Conservation (phyloP, 169 alveolate genomes). For the Eimeria praecox region DNA sequence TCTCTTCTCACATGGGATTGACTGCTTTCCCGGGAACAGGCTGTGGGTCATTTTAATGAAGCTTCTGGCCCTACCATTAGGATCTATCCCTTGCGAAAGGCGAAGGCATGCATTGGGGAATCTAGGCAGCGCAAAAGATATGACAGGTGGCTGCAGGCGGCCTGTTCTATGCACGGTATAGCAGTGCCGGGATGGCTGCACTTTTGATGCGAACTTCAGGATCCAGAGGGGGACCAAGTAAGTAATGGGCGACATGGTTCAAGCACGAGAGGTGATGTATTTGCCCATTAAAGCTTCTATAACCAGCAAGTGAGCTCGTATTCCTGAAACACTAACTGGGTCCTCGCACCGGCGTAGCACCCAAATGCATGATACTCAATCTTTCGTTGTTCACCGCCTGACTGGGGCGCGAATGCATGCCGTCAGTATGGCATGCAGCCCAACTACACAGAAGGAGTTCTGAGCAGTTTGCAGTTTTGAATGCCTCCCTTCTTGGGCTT, state of each 20-base stretch:
- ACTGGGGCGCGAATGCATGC: no score
- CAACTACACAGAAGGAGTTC: not conserved
- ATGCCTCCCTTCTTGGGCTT: not conserved
- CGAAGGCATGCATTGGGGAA: not conserved
- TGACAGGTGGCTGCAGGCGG: not conserved
- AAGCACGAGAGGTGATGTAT: not conserved
- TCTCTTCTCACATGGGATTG: not conserved
- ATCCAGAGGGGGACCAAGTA: not conserved
- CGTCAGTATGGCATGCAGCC: no score
- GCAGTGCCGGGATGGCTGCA: not conserved
- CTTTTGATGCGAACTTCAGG: not conserved
- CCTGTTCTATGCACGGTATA: not conserved
- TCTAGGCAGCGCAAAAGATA: not conserved
- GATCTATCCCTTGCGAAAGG: not conserved
- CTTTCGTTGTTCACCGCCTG: not conserved
- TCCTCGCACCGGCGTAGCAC: not conserved
- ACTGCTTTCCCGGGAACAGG: not conserved
- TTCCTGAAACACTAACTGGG: not conserved
- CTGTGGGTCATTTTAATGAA: not conserved
- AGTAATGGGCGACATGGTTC: not conserved
- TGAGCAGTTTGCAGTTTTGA: no score
- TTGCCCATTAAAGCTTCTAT: not conserved
- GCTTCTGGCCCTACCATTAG: not conserved
- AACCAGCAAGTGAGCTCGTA: not conserved
- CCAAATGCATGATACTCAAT: not conserved